Evolutionary conservation across 768 basidiomycete genomes (phyloP).

Genomic region (Tulasnella sp.): DNA sequence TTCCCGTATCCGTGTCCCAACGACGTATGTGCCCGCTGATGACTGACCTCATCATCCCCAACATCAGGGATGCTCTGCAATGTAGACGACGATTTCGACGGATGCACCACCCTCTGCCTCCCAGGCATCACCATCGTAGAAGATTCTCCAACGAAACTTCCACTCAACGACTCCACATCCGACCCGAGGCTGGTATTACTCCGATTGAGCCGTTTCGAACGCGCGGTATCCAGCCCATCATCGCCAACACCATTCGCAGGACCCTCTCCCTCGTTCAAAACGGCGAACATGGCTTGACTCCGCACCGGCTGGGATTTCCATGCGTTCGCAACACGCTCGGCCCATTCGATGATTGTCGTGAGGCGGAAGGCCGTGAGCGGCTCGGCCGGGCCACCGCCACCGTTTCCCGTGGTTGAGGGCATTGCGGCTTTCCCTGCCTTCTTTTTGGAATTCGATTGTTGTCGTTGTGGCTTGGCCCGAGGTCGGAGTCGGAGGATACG

Average conservation of each 20-base stretch:
- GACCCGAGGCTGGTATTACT: constrained; percentile 4
- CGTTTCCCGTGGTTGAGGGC: neutral
- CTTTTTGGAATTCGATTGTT: neutral
- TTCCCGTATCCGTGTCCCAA: no score
- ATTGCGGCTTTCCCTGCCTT: neutral
- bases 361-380: constrained; percentile 3
- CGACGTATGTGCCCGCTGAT: no score
- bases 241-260: neutral
- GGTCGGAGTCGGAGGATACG: constrained; percentile 11
- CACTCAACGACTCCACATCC: neutral
- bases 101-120: no score
- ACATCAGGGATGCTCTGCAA: no score
- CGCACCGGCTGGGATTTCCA: neutral
- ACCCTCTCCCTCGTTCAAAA: constrained; percentile 7
- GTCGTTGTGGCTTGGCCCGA: neutral
- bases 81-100: no score
- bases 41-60: no score
- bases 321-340: constrained; percentile 7
- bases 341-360: constrained; percentile 10
- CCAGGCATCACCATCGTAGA: no score
- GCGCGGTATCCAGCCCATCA: no score
- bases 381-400: neutral
- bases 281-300: neutral
- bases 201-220: neutral
- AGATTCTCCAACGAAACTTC: neutral